These are phyloP conservation scores for Flagelloscypha sp. DNA, from an alignment of 768 basidiomycete genomes.

Conservation along the genomic window DNA sequence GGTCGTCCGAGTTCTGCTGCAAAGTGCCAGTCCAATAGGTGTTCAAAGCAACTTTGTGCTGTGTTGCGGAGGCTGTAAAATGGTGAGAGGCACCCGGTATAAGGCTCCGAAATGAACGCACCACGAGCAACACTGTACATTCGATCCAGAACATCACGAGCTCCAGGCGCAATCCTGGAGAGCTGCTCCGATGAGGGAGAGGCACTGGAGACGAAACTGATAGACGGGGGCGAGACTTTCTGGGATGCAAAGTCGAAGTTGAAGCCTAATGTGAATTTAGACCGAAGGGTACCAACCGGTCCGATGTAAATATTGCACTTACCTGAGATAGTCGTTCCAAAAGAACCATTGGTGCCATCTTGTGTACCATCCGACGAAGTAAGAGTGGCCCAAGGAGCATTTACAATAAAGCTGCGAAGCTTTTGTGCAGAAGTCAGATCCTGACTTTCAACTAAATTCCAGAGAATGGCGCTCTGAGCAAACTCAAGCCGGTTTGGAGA, in stretches of 20 bases:
- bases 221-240: conserved; percentile 32
- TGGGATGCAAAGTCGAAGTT: conserved; percentile 54
- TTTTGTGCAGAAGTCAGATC: conserved; percentile 27
- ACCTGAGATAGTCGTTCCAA: conserved; percentile 33
- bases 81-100: conserved; percentile 4
- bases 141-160: conserved; percentile 37
- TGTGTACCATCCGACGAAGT: conserved; percentile 27
- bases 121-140: conserved; percentile 57
- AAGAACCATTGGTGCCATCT: conserved; percentile 20
- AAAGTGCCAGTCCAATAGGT: conserved; percentile 51
- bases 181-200: conserved; percentile 40
- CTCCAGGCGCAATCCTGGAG: conserved; percentile 28
- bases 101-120: conserved; percentile 20
- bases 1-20: conserved; percentile 32
- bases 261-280: too few species aligned
- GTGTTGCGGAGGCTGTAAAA: conserved; percentile 46
- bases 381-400: conserved; percentile 41
- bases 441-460: conserved; percentile 48
- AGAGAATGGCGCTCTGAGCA: conserved; percentile 53
- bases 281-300: too few species aligned
- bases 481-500: conserved; percentile 47
- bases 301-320: too few species aligned
- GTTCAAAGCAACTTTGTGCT: conserved; percentile 37
- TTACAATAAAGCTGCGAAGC: conserved; percentile 39
- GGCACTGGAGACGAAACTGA: conserved; percentile 38